A percentile compares a stretch with the other conserved stretches of the same genome.
phyloP scores from a whole-genome alignment of 2,329 filamentous ascomycete species.

The Chaetomiaceae sp. region DNA sequence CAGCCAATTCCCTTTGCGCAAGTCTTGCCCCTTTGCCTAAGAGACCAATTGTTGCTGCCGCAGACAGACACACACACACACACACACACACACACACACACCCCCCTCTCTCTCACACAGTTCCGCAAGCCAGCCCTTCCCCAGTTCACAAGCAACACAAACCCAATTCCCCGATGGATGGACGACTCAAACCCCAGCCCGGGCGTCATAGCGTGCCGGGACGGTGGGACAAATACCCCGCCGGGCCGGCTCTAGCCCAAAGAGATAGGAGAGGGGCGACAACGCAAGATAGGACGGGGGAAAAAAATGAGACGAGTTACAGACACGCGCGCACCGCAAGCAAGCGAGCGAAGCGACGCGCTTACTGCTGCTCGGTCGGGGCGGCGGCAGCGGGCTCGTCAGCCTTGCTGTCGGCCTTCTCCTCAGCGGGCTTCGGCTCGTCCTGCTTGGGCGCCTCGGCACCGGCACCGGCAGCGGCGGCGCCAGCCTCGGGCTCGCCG shows the following conservation, averaged over 20 bases:
- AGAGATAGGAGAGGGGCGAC: conserved; percentile 9
- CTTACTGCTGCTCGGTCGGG: conserved; percentile 50
- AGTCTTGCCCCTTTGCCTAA: conserved; percentile 31
- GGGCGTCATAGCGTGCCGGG: conserved; percentile 1
- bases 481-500: conserved; percentile 65
- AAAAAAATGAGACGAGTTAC: neutral
- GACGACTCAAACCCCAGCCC: conserved; percentile 2
- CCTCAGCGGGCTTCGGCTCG: conserved; percentile 57
- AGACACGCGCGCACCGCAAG: no score
- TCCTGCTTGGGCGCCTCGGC: conserved; percentile 40
- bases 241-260: conserved; percentile 1
- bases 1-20: conserved; percentile 31
- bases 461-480: no score
- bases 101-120: no score
- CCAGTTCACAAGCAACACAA: conserved; percentile 9
- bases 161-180: conserved; percentile 4
- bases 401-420: conserved; percentile 44
- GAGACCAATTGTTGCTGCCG: conserved; percentile 25
- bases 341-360: conserved; percentile 1
- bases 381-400: conserved; percentile 43
- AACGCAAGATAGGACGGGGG: conserved; percentile 10
- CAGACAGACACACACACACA: no score
- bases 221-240: conserved; percentile 6
- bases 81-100: no score
- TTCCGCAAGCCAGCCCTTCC: conserved; percentile 19